These are phyloP conservation scores for Cardamine chenopodiifolia DNA, from an alignment of 345 rosid genomes.

Conservation along the genomic window DNA sequence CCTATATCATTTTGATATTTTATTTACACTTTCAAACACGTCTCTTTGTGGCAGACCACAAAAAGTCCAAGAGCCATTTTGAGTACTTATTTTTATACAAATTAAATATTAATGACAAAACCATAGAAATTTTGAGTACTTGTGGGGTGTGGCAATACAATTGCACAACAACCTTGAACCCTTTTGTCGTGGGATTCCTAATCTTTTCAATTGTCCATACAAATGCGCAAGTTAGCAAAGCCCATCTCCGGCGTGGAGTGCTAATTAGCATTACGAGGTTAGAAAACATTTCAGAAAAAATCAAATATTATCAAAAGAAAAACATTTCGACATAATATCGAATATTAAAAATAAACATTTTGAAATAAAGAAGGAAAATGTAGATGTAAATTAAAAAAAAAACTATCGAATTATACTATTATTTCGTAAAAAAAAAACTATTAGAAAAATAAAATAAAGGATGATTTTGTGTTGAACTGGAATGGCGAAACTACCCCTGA, in stretches of 20 bases:
- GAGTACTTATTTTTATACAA: background rate
- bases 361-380: background rate
- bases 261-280: background rate
- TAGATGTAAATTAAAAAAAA: background rate
- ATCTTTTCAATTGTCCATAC: background rate
- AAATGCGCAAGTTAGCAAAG: background rate
- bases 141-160: background rate
- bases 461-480: background rate
- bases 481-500: conserved; percentile 60
- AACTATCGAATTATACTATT: background rate
- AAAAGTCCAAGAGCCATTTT: no score
- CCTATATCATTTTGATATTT: conserved; percentile 18
- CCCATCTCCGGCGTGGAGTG: background rate
- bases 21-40: conserved; percentile 42
- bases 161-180: background rate
- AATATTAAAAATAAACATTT: no score
- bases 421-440: background rate
- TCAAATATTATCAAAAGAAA: no score
- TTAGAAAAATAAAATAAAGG: background rate
- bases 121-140: background rate
- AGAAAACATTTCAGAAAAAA: background rate
- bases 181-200: background rate
- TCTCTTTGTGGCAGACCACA: conserved; percentile 46
- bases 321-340: no score
- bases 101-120: background rate